Percentiles rank a stretch among this genome's conserved stretches.
phyloP scores from a whole-genome alignment of 345 rosid species.

The Gossypium sturtianum region DNA sequence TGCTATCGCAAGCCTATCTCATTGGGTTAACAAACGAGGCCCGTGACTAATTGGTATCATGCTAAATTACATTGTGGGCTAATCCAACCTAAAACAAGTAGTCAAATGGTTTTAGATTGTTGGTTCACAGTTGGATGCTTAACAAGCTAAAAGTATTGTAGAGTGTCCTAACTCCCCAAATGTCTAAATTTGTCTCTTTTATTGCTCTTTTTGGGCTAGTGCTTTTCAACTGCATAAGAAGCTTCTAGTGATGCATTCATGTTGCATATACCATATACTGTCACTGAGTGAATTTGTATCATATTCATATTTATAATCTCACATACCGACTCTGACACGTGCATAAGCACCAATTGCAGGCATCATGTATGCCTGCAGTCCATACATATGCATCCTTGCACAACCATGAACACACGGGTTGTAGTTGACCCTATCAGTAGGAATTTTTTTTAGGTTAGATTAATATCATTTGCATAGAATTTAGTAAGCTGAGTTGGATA shows the following conservation, averaged over 20 bases:
- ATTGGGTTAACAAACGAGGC: background rate
- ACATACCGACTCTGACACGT: background rate
- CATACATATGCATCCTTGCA: background rate
- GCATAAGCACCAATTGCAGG: background rate
- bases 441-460: background rate
- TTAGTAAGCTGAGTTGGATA: conserved; percentile 1
- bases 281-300: background rate
- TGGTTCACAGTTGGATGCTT: conserved; percentile 1
- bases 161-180: background rate
- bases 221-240: background rate
- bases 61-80: background rate
- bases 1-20: background rate
- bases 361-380: background rate
- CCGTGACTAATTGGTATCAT: background rate
- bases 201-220: background rate
- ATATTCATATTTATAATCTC: background rate
- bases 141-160: background rate
- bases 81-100: background rate
- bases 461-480: background rate
- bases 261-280: background rate
- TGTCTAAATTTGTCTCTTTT: background rate
- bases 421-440: background rate
- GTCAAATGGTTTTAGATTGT: background rate
- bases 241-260: background rate
- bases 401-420: background rate